phyloP scores from a whole-genome alignment of 208 protist genomes.

The Leishmania martiniquensis region DNA sequence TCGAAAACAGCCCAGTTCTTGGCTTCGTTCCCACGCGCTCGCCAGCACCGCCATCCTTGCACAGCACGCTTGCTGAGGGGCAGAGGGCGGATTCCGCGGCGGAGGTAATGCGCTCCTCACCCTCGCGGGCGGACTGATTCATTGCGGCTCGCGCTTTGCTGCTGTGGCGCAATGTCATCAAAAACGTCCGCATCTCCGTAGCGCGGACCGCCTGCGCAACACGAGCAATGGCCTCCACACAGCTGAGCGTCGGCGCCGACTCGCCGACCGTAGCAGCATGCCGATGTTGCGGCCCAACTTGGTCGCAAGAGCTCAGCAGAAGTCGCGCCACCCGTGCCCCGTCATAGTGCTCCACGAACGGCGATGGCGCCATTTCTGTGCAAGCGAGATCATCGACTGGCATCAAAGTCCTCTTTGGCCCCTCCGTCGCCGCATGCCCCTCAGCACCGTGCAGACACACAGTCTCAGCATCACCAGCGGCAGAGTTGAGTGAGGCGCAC shows the following conservation, averaged over 20 bases:
- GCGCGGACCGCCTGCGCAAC: conserved; percentile 40
- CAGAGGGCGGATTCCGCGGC: not conserved
- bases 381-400: not conserved
- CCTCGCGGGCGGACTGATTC: not conserved
- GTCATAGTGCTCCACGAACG: conserved; percentile 35
- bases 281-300: not conserved
- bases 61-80: not conserved
- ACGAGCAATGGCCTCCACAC: conserved; percentile 14
- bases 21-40: not conserved
- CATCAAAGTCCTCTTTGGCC: not conserved
- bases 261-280: not conserved
- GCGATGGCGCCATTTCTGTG: not conserved
- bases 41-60: not conserved
- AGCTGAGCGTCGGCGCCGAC: too few relatives aligned
- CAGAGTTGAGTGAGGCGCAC: not conserved
- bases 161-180: conserved; percentile 18
- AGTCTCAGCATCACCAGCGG: not conserved
- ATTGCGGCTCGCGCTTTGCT: conserved; percentile 8
- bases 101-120: not conserved
- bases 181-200: conserved; percentile 34
- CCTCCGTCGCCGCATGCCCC: not conserved
- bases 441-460: not conserved
- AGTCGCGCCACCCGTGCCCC: conserved; percentile 30
- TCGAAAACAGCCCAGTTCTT: not conserved
- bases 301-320: conserved; percentile 11